phyloP scores from a whole-genome alignment of 2,329 filamentous ascomycete genomes.

The Microsporum canis region DNA sequence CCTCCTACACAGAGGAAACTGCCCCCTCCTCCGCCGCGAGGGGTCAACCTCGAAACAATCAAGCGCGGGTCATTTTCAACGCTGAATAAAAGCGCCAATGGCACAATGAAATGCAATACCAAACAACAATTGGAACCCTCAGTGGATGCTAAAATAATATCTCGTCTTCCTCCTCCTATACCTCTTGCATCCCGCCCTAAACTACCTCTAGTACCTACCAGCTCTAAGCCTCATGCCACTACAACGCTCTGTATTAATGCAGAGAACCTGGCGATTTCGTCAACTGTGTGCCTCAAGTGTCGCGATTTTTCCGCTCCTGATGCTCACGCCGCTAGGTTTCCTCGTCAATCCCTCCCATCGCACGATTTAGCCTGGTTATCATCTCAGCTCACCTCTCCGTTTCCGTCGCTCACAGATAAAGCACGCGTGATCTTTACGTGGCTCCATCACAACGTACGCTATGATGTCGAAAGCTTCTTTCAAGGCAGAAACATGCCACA shows the following conservation, averaged over 20 bases:
- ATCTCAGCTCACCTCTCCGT: constrained; percentile 63
- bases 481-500: constrained; percentile 54
- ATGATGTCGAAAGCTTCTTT: constrained; percentile 73
- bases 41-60: constrained; percentile 20
- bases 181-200: constrained; percentile 11
- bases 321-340: constrained; percentile 63
- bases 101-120: constrained; percentile 12
- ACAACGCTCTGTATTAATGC: neutral
- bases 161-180: constrained; percentile 5
- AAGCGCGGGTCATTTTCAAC: constrained; percentile 38
- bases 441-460: constrained; percentile 86
- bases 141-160: neutral
- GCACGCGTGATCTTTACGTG: constrained; percentile 87
- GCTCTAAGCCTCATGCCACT: constrained; percentile 28
- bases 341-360: constrained; percentile 59
- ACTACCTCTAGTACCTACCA: constrained; percentile 37
- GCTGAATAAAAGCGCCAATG: constrained; percentile 10
- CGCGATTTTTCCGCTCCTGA: constrained; percentile 81
- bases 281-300: constrained; percentile 56
- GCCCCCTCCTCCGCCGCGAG: constrained; percentile 1
- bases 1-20: neutral
- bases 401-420: constrained; percentile 76
- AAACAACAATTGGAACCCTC: constrained; percentile 7
- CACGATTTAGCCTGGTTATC: constrained; percentile 61
- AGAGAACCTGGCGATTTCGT: neutral